Evolutionary conservation across 2,329 filamentous ascomycete species (phyloP), one percentile per base, ranked within the genome.

Genomic region (Elsinoe ampelina): DNA sequence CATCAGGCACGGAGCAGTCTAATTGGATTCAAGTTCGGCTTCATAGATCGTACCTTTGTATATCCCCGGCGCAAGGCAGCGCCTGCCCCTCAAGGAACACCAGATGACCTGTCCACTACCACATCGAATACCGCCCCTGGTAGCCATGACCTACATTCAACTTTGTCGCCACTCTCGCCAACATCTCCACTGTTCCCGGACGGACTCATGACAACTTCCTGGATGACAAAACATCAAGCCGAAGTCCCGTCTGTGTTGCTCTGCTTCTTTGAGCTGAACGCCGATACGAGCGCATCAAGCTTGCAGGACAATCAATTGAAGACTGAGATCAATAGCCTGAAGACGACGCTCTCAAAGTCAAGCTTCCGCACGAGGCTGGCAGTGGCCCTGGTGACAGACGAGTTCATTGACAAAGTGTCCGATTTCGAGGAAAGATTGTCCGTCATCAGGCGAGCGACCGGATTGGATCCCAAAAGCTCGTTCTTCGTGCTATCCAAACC

Each of bases 171-270:
- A 0, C 77, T 97, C 30, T 93, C 87, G 38, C 90, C 91, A 2
- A 80, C 80, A 6, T 95, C 92, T 6, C 77, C 83, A 2, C 79
- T 95, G 2, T 97, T 93, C 67, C 91, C 92, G 6, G 93, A 97
- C 72, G 93, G 92, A 3, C 75, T 96, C 58, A 83, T 96, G 68
- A 83, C 90, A 59, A 79, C 85, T 17, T 73, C 81, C 59, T 98
- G 92, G 92, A 77, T 95, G 56, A 81, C 82, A 59, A 98, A 97
- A 69, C 92, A 97, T 68, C 91, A 95, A 67, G 77, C 86, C 54
- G 76, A 89, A 15, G 79, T 97, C 19, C 92, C 92, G 1, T 87
- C 89, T 60, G 80, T 89, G 22, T 85, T 89, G 63, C 71, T 95
- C 32, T 86, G 85, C 62, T 93, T 95, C 72, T 95, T 95, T 67